Evolutionary conservation across 2,329 filamentous ascomycete species (phyloP).

Genomic region (Penicillium sp.): DNA sequence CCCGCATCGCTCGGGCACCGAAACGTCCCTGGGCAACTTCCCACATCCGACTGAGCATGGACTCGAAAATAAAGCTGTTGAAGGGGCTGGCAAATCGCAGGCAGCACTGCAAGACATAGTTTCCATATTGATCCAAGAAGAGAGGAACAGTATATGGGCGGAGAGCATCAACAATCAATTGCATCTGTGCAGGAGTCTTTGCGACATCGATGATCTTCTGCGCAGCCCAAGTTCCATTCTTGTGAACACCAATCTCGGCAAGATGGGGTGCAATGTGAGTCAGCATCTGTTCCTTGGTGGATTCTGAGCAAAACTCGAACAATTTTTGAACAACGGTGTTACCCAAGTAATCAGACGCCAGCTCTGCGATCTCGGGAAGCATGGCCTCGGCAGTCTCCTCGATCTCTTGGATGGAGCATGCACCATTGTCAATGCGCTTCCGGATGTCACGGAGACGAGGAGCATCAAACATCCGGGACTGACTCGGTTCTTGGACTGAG

Average conservation of each 20-base stretch:
- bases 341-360: conserved; percentile 92
- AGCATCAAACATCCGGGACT: conserved; percentile 86
- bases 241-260: conserved; percentile 95
- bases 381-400: conserved; percentile 90
- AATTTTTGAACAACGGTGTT: conserved; percentile 99
- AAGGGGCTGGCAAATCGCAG: conserved; percentile 84
- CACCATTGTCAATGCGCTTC: conserved; percentile 96
- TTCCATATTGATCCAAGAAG: conserved; percentile 97
- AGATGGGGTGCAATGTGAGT: conserved; percentile 83
- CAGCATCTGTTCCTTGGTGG: conserved; percentile 88
- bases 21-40: conserved; percentile 90
- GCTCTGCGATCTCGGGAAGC: conserved; percentile 93
- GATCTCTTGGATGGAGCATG: conserved; percentile 79
- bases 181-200: conserved; percentile 79
- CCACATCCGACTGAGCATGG: conserved; percentile 93
- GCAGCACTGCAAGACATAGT: conserved; percentile 96
- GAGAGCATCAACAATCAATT: conserved; percentile 77
- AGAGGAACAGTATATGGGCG: conserved; percentile 84
- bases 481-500: conserved; percentile 81
- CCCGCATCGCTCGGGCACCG: conserved; percentile 91
- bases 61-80: conserved; percentile 97
- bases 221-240: conserved; percentile 98
- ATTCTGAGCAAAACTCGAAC: conserved; percentile 92
- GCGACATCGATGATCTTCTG: conserved; percentile 99
- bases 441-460: conserved; percentile 92